These are phyloP conservation scores for Scedosporium minutisporum DNA, from an alignment of 2,329 filamentous ascomycete genomes.

Conservation along the genomic window DNA sequence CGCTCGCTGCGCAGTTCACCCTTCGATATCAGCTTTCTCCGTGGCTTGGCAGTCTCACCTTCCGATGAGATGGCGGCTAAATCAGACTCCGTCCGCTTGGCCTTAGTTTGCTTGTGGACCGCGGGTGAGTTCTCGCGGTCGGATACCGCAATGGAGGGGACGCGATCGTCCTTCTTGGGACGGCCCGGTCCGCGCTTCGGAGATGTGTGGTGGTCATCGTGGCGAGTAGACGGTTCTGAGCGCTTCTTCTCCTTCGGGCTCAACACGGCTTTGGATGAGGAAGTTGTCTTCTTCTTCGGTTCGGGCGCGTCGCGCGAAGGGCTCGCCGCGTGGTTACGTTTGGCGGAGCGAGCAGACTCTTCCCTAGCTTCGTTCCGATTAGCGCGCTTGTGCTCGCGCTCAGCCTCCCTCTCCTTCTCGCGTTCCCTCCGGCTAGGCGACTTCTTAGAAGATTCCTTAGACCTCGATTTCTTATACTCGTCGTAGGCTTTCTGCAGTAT, in stretches of 20 bases:
- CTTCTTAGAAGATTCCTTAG: constrained; percentile 38
- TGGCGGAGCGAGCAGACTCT: constrained; percentile 29
- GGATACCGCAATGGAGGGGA: constrained; percentile 35
- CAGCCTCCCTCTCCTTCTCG: constrained; percentile 24
- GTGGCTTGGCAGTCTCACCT: constrained; percentile 47
- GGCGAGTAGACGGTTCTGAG: constrained; percentile 27
- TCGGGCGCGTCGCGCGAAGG: constrained; percentile 34
- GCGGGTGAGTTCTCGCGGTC: constrained; percentile 45
- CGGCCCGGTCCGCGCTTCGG: constrained; percentile 43
- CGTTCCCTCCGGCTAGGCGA: constrained; percentile 37
- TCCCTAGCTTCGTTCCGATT: constrained; percentile 33
- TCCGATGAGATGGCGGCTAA: constrained; percentile 42
- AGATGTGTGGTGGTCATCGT: constrained; percentile 36
- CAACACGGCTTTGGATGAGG: constrained; percentile 20
- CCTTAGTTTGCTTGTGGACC: constrained; percentile 37
- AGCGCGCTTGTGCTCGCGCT: constrained; percentile 31
- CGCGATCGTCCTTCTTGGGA: constrained; percentile 44
- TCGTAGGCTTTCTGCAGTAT: constrained; percentile 70
- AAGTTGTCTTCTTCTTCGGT: constrained; percentile 27
- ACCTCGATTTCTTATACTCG: constrained; percentile 43
- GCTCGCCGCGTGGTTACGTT: constrained; percentile 35
- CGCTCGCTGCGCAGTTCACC: constrained; percentile 51
- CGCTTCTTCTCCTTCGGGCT: constrained; percentile 41
- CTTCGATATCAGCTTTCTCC: constrained; percentile 54
- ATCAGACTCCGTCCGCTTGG: constrained; percentile 46